Conservation (phyloP, 306 rosid genomes). For the Medicago lupulina region DNA sequence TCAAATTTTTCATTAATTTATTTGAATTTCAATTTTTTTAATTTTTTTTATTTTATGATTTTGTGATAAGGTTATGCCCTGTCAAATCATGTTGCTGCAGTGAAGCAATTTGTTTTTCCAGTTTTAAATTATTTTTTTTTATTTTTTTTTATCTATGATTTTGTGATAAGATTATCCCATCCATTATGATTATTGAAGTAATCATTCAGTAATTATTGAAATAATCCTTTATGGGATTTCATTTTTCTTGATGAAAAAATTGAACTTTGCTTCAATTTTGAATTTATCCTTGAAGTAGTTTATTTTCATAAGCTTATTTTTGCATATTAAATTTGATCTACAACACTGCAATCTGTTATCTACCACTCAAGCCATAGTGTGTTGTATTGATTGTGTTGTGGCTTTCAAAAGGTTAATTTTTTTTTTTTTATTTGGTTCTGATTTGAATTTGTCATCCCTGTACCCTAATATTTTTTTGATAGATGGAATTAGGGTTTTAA, state of each 20-base stretch:
- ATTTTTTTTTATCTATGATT: not conserved
- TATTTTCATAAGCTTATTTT: not conserved
- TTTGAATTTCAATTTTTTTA: constrained; percentile 12
- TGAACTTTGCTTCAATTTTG: constrained; percentile 1
- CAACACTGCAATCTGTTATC: not conserved
- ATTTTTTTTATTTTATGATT: constrained; percentile 14
- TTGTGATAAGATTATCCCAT: not conserved
- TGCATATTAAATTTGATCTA: not conserved
- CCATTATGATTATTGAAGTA: not conserved
- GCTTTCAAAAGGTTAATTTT: constrained; percentile 5
- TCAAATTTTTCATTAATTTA: constrained; percentile 27
- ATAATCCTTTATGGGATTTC: constrained; percentile 19
- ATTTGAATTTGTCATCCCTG: constrained; percentile 14
- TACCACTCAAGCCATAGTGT: constrained; percentile 17
- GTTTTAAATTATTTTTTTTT: constrained; percentile 3
- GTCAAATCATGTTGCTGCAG: not conserved
- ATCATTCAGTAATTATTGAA: constrained; percentile 21
- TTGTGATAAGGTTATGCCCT: not conserved
- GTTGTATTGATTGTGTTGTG: constrained; percentile 27
- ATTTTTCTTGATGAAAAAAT: not conserved
- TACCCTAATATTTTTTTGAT: not conserved
- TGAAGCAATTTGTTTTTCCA: not conserved
- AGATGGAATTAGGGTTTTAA: constrained; percentile 13
- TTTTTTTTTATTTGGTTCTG: not conserved
- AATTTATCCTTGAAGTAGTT: not conserved